Percentiles rank a stretch among this genome's conserved stretches.
Conservation (phyloP, 2,329 filamentous ascomycete species). For the Trichoderma lentiforme region DNA sequence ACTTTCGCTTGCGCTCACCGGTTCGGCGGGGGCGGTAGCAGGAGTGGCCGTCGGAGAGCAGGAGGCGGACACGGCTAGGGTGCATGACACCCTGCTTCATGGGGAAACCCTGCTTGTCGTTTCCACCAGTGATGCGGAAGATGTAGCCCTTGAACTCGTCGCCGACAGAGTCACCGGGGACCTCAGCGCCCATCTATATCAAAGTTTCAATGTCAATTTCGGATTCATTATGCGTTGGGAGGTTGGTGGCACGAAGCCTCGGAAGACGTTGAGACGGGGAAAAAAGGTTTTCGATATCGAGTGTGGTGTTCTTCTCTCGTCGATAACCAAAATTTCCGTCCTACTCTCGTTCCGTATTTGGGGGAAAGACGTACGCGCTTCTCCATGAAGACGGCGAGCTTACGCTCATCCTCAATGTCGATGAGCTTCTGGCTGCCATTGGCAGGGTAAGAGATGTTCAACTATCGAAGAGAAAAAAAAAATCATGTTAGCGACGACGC, state of each 20-base stretch:
- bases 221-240: neutral
- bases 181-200: slow-evolving; percentile 78
- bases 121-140: slow-evolving; percentile 98
- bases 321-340: slow-evolving; percentile 11
- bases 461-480: slow-evolving; percentile 33
- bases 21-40: slow-evolving; percentile 98
- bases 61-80: slow-evolving; percentile 95
- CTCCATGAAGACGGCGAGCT: slow-evolving; percentile 98
- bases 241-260: neutral
- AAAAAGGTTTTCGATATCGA: neutral
- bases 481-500: slow-evolving; percentile 32
- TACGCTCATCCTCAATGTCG: slow-evolving; percentile 99
- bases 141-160: slow-evolving; percentile 99
- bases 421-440: slow-evolving; percentile 99
- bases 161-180: slow-evolving; percentile 89
- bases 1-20: slow-evolving; percentile 99
- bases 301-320: neutral
- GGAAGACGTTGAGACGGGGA: neutral
- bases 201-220: slow-evolving; percentile 17
- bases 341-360: slow-evolving; percentile 14
- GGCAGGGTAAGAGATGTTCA: slow-evolving; percentile 83
- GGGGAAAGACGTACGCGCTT: slow-evolving; percentile 67
- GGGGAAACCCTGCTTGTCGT: slow-evolving; percentile 99
- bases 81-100: slow-evolving; percentile 99
- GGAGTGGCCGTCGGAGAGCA: slow-evolving; percentile 93